Evolutionary conservation across 108 stramenopile species (phyloP), one percentile per base, ranked within the genome.

Genomic region (Phaeodactylum tricornutum): DNA sequence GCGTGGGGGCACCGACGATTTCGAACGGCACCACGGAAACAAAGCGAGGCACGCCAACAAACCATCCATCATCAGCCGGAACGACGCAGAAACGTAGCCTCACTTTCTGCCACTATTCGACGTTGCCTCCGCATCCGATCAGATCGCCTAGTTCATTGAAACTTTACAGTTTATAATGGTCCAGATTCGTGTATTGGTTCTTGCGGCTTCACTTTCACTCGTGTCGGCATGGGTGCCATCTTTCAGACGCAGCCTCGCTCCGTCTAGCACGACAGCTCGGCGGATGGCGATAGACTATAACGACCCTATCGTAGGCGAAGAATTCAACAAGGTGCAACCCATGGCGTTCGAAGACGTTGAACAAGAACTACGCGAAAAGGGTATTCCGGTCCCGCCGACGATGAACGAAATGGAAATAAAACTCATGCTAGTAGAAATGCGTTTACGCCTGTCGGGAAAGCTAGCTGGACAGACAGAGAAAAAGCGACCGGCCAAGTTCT

Each of bases 401-500:
- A 81, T 91, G 80, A 79, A 67, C 27, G 89, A 91, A 21, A 79
- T 80, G 75, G 84, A 91, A 32, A 60, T 84, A 17, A 83, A 81
- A 58, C 64, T 84, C 29, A 86, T 86, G 84, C 56, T 91, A 27
- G 89, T 86, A 0, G 89, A 91, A 61, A 48, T 83, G 29, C 60
- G 84, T 47, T 58, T 79, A 36, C 62, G 80, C 33, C 70, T 64
- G 29, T 26, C 61, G 8, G 74, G 74, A 12, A 69, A 61, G 56
- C 43, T 75, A 17, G 67, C 53, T 8, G 45, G 52, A 12, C 51
- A 53, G 20, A 29, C 38, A 17, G 51, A 56, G 22, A 59, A 51
- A 30, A 34, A 62, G 27, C 36, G 55, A 20, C 87, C 87, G 6
- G 47, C 66, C 21, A 70, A 38, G 24, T 91, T 79, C 44, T 70